These are phyloP conservation scores for Blastobotrys serpentis DNA, from an alignment of 1,139 yeast genomes.

Conservation along the genomic window DNA sequence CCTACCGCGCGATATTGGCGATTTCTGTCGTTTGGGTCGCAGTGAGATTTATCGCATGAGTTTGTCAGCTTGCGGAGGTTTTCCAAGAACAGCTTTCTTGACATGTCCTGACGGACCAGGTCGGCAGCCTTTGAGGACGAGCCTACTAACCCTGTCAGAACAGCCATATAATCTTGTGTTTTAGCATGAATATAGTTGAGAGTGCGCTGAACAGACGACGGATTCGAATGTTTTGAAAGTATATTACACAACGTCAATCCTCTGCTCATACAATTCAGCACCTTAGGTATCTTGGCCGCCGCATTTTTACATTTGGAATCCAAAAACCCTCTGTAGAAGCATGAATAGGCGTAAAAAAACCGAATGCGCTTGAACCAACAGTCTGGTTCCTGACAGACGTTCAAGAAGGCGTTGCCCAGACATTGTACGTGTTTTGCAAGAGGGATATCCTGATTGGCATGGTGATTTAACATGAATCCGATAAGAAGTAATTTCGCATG, in stretches of 20 bases:
- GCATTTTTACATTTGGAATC: constrained; percentile 28
- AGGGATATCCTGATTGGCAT: constrained; percentile 17
- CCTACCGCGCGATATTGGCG: constrained; percentile 16
- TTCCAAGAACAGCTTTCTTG: constrained; percentile 18
- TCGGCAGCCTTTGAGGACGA: constrained; percentile 22
- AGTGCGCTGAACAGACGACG: constrained; percentile 5
- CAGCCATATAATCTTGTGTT: constrained; percentile 16
- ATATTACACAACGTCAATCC: constrained; percentile 10
- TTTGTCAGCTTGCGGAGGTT: constrained; percentile 17
- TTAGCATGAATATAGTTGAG: constrained; percentile 14
- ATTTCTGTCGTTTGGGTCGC: constrained; percentile 6
- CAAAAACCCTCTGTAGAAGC: constrained; percentile 26
- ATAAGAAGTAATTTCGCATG: constrained; percentile 30
- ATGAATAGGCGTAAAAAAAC: constrained; percentile 28
- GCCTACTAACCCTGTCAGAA: constrained; percentile 21
- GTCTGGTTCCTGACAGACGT: constrained; percentile 23
- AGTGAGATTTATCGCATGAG: neutral
- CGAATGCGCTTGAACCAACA: constrained; percentile 25
- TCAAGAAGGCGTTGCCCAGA: constrained; percentile 26
- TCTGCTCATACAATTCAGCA: constrained; percentile 14
- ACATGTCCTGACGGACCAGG: constrained; percentile 22
- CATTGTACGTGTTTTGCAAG: constrained; percentile 21
- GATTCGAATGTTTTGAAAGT: constrained; percentile 6
- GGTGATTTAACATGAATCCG: constrained; percentile 30
- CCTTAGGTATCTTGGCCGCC: constrained; percentile 18